A percentile compares a stretch with the other conserved stretches of the same genome.
Evolutionary conservation across 2,329 filamentous ascomycete species (phyloP).

Genomic region (Xylariaceae sp.): DNA sequence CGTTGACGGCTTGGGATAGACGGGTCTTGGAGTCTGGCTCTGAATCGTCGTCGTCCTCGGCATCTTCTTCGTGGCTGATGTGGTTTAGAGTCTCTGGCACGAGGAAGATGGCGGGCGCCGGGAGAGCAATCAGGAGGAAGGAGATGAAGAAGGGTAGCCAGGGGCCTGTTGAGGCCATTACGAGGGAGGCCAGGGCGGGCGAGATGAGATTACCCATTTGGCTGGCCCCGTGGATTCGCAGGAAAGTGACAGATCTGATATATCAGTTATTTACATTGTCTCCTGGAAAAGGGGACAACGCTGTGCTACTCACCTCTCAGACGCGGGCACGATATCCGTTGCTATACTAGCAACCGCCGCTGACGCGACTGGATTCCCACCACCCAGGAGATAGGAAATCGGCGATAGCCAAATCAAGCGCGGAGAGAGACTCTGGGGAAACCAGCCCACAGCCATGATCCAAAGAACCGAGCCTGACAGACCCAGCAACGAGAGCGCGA

Average conservation of each 20-base stretch:
- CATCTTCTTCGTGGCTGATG: background rate
- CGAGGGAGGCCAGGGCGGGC: conserved; percentile 33
- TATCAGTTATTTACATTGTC: background rate
- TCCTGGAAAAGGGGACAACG: background rate
- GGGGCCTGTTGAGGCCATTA: conserved; percentile 34
- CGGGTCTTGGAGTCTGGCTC: conserved; percentile 4
- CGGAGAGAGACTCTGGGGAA: conserved; percentile 31
- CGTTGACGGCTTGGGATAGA: conserved; percentile 11
- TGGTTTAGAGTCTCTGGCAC: conserved; percentile 29
- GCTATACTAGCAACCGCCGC: conserved; percentile 34
- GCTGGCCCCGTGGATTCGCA: conserved; percentile 29
- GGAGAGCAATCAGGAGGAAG: conserved; percentile 17
- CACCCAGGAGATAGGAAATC: conserved; percentile 33
- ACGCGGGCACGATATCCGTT: conserved; percentile 35
- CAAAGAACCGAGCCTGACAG: conserved; percentile 28
- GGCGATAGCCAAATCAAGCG: conserved; percentile 34
- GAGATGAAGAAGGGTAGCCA: conserved; percentile 32
- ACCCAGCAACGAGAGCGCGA: conserved; percentile 31
- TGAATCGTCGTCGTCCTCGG: background rate
- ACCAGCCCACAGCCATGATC: conserved; percentile 33
- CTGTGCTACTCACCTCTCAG: conserved; percentile 29
- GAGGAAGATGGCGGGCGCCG: conserved; percentile 21
- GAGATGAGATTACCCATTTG: conserved; percentile 35
- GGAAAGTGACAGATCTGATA: conserved; percentile 35
- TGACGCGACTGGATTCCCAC: conserved; percentile 32